Evolutionary conservation across 805 yeast species (phyloP), one percentile per base, ranked within the genome.

Genomic region (Lipomyces sp.): DNA sequence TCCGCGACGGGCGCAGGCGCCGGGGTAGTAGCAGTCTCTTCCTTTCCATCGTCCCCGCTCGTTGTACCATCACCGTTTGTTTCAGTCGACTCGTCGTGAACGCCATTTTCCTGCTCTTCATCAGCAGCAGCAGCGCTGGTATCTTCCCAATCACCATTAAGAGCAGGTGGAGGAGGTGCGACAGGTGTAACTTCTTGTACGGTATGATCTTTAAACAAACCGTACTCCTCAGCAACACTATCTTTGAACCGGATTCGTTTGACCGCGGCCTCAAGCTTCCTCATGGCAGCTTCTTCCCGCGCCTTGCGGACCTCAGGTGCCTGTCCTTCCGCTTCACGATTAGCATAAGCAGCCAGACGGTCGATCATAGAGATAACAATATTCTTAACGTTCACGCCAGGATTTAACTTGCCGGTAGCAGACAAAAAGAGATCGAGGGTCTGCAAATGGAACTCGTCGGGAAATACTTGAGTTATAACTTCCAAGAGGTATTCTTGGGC

Each of bases 401-500:
- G 92, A 74, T 86, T 87, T 67, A 95, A 80, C 64, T 85, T 83
- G 62, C 87, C 78, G 29, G 91, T 84, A 0, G 93, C 86, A 37
- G 83, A 83, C 71, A 95, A 81, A 70, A 90, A 86, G 39, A 80
- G 78, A 62, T 87, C 87, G 72, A 95, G 80, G 0, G 97, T 90
- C 29, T 82, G 82, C 66, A 92, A 79, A 74, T 95, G 98, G 76
- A 89, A 94, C 69, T 90, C 91, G 74, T 91, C 97, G 0, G 98
- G 98, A 80, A 95, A 95, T 1, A 93, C 96, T 76, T 94, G 98
- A 63, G 93, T 89, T 62, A 95, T 83, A 11, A 95, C 97, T 75
- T 95, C 99, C 59, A 93, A 81, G 64, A 95, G 79, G 75, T 95
- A 95, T 74, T 89, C 93, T 78, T 95, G 99, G 3, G 98, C 98